A percentile compares a stretch with the other conserved stretches of the same genome.
phyloP scores from a whole-genome alignment of 371 early-diverging fungal species.

The Zychaea mexicana region DNA sequence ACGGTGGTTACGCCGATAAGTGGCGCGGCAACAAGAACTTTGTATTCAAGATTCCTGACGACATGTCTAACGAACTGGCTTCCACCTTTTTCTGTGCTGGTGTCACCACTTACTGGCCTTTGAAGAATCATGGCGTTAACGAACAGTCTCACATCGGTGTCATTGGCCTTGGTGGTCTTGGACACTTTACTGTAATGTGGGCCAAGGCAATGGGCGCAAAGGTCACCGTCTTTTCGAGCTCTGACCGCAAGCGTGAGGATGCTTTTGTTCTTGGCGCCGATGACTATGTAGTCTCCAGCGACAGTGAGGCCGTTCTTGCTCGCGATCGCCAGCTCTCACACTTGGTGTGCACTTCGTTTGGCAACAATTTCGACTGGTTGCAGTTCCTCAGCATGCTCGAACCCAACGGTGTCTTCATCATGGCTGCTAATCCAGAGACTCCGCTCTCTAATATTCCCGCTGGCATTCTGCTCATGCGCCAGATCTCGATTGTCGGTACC shows the following conservation, averaged over 20 bases:
- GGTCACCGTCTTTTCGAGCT: slow-evolving; percentile 42
- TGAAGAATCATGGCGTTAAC: slow-evolving; percentile 43
- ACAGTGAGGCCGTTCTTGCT: slow-evolving; percentile 11
- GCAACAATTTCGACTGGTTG: slow-evolving; percentile 38
- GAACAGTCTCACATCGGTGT: slow-evolving; percentile 62
- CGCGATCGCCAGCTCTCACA: slow-evolving; percentile 11
- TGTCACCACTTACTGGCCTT: slow-evolving; percentile 63
- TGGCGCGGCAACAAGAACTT: slow-evolving; percentile 59
- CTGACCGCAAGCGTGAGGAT: slow-evolving; percentile 34
- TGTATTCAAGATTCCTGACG: slow-evolving; percentile 62
- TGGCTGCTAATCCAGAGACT: slow-evolving; percentile 62
- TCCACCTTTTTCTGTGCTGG: slow-evolving; percentile 54
- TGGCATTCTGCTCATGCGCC: slow-evolving; percentile 28
- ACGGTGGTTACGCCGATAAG: slow-evolving; percentile 70
- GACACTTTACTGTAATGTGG: slow-evolving; percentile 37
- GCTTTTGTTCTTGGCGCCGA: slow-evolving; percentile 34
- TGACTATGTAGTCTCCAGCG: slow-evolving; percentile 27
- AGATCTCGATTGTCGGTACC: slow-evolving; percentile 63
- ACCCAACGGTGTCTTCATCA: slow-evolving; percentile 48
- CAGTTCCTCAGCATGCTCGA: slow-evolving; percentile 39
- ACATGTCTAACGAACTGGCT: slow-evolving; percentile 52
- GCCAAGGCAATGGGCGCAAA: slow-evolving; percentile 65
- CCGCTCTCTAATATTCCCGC: slow-evolving; percentile 41
- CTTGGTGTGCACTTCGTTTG: slow-evolving; percentile 39
- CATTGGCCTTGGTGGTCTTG: slow-evolving; percentile 52